phyloP scores from a whole-genome alignment of 306 rosid genomes.

The Chamaecrista fasciculata region DNA sequence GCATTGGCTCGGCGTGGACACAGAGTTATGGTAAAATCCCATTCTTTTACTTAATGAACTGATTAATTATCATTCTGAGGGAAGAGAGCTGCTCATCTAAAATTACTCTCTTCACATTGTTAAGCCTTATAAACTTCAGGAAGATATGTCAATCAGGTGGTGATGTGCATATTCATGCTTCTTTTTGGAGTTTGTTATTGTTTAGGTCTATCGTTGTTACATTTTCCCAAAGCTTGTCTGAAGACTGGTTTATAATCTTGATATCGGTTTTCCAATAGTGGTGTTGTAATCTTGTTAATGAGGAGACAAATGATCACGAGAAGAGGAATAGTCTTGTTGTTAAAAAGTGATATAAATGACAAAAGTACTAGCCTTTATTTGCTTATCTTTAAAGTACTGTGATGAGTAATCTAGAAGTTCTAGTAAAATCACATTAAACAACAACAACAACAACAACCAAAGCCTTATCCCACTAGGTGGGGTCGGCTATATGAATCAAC shows the following conservation, averaged over 20 bases:
- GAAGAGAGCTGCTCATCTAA: neutral
- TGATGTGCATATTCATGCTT: neutral
- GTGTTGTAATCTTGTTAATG: neutral
- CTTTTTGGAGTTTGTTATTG: conserved; percentile 20
- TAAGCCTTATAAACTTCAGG: neutral
- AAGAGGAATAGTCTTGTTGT: neutral
- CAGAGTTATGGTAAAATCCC: conserved; percentile 79
- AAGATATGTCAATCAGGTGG: neutral
- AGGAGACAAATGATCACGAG: neutral
- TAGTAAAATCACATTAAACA: too few species aligned
- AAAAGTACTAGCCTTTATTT: neutral
- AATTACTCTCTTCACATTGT: conserved; percentile 13
- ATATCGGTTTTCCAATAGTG: conserved; percentile 1
- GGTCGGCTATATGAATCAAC: too few species aligned
- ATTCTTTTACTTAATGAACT: conserved; percentile 23
- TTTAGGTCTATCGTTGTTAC: conserved; percentile 12
- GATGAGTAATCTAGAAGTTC: too few species aligned
- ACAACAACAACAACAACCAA: too few species aligned
- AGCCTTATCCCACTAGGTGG: too few species aligned
- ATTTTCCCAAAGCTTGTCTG: conserved; percentile 6
- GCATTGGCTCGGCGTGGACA: conserved; percentile 99
- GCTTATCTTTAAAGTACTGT: too few species aligned
- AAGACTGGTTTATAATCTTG: conserved; percentile 3
- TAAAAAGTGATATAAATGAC: neutral
- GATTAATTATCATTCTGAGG: neutral